A percentile compares a stretch with the other conserved stretches of the same genome.
These are phyloP conservation scores for Colletotrichum acutatum DNA, from an alignment of 2,329 filamentous ascomycete genomes.

Conservation along the genomic window DNA sequence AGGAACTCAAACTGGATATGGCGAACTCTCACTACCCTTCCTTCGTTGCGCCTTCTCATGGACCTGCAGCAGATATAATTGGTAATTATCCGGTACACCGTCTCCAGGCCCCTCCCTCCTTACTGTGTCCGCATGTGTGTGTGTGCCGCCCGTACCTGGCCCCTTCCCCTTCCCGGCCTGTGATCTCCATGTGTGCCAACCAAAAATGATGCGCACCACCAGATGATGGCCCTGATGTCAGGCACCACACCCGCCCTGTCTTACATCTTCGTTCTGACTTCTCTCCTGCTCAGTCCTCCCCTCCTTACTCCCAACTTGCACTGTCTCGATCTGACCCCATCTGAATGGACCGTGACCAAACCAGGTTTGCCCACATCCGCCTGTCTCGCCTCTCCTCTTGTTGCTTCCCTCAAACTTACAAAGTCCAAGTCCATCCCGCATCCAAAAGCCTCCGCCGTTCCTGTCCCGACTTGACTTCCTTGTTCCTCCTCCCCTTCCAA, in stretches of 20 bases:
- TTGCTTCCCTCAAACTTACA: conserved; percentile 17
- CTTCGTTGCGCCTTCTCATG: background rate
- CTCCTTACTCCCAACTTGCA: conserved; percentile 1
- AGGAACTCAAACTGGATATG: background rate
- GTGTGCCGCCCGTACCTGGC: conserved; percentile 26
- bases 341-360: background rate
- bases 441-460: conserved; percentile 20
- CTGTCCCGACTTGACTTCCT: background rate
- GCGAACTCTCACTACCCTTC: background rate
- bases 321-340: conserved; percentile 4
- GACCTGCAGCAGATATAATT: background rate
- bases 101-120: background rate
- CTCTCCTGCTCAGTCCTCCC: conserved; percentile 3
- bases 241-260: conserved; percentile 15
- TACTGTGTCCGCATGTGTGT: conserved; percentile 16
- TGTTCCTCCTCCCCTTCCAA: conserved; percentile 10
- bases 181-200: conserved; percentile 10
- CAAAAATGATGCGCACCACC: conserved; percentile 20
- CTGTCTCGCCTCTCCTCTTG: background rate
- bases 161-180: conserved; percentile 26
- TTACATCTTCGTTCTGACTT: background rate
- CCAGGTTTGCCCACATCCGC: background rate
- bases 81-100: conserved; percentile 28
- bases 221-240: conserved; percentile 24
- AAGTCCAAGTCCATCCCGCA: conserved; percentile 32